A percentile compares a stretch with the other conserved stretches of the same genome.
Conservation (phyloP, 306 rosid species). For the Fragaria iinumae region DNA sequence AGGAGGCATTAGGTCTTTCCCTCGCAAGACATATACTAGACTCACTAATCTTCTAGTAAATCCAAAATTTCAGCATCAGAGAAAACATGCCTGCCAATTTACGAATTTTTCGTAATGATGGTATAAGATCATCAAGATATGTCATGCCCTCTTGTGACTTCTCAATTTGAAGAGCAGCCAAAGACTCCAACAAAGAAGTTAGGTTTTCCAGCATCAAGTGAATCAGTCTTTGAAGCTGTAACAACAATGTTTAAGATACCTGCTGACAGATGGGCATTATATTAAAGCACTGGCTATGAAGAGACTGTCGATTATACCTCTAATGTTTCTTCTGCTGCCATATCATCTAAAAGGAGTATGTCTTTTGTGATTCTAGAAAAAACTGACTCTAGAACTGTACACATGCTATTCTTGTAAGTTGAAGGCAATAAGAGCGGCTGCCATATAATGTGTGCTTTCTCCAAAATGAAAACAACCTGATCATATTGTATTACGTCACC, state of each 20-base stretch:
- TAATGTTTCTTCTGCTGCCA: conserved; percentile 92
- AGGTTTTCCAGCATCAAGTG: conserved; percentile 70
- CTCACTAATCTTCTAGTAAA: conserved; percentile 7
- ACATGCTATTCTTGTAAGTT: conserved; percentile 79
- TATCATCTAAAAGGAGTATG: conserved; percentile 83
- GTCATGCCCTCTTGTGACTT: conserved; percentile 46
- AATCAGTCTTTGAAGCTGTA: conserved; percentile 75
- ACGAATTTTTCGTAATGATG: conserved; percentile 73
- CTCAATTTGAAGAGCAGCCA: conserved; percentile 36
- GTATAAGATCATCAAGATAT: conserved; percentile 54
- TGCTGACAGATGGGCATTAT: conserved; percentile 7
- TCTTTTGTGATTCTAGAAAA: conserved; percentile 74
- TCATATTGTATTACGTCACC: conserved; percentile 29
- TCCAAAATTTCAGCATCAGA: conserved; percentile 9
- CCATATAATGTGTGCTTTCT: conserved; percentile 90
- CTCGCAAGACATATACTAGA: background rate
- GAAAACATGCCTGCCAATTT: conserved; percentile 77
- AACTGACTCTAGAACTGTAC: conserved; percentile 73
- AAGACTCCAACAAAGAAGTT: conserved; percentile 63
- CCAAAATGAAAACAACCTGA: conserved; percentile 85
- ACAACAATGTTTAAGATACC: conserved; percentile 31
- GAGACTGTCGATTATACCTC: conserved; percentile 45
- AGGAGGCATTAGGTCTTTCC: conserved; percentile 15
- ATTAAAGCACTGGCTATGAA: conserved; percentile 3
- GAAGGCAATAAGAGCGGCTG: conserved; percentile 84